Base-by-base conservation (phyloP, 2,329 filamentous ascomycete species). In the Thermothelomyces thermophilus region DNA sequence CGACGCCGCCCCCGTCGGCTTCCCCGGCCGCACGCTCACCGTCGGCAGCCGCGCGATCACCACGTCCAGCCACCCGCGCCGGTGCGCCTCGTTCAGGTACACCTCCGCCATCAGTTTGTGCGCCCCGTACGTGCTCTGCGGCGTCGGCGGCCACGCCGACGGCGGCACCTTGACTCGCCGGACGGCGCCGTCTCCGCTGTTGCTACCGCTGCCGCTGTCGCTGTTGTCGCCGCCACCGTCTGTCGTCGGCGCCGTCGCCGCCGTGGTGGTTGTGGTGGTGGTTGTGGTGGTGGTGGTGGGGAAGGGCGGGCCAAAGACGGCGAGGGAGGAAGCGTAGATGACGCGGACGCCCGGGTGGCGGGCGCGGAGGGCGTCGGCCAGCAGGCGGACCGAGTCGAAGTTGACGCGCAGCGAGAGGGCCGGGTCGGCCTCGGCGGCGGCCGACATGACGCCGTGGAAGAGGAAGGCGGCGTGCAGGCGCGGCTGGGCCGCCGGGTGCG, bases 371-470 rank as follows among this genome's bases (percentile, higher is more conserved):
- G 70, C 69, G 11, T 70, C 74, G 2, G 68, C 47, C 5, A 84
- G 68, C 2, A 83, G 59, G 20, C 77, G 72, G 11, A 80, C 77
- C 35, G 75, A 77, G 56, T 83, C 76, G 42, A 84, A 71, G 62
- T 84, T 84, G 45, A 83, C 79, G 35, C 68, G 70, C 53, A 82
- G 69, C 2, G 78, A 79, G 1, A 82, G 68, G 44, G 79, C 75
- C 55, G 77, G 79, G 64, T 83, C 73, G 36, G 76, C 76, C 64
- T 84, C 80, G 14, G 79, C 76, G 5, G 79, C 79, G 11, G 75
- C 75, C 0, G 80, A 83, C 81, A 84, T 84, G 69, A 84, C 82
- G 54, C 81, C 81, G 64, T 84, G 81, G 63, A 84, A 78, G 58
- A 82, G 70, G 66, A 80, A 84, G 51, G 77, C 70, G 41, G 75